A percentile compares a stretch with the other conserved stretches of the same genome.
These are phyloP conservation scores for Hydrangea macrophylla DNA, from an alignment of 148 eudicot genomes.

Conservation along the genomic window DNA sequence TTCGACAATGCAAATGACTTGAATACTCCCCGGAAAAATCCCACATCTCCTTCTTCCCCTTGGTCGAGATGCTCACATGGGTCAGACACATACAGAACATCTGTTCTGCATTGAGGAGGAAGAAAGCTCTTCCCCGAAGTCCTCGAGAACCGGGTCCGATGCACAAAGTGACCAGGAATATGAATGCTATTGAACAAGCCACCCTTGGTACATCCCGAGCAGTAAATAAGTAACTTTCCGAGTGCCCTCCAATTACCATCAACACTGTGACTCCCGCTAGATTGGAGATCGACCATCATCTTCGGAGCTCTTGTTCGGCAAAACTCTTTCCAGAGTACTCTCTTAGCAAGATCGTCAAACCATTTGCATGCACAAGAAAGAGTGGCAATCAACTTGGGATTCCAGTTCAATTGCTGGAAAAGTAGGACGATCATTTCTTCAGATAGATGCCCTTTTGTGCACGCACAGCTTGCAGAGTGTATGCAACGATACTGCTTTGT, in stretches of 20 bases:
- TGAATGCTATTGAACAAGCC: slow-evolving; percentile 58
- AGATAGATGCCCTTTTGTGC: slow-evolving; percentile 81
- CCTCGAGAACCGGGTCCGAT: slow-evolving; percentile 81
- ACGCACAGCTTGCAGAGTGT: slow-evolving; percentile 86
- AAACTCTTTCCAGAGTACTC: slow-evolving; percentile 93
- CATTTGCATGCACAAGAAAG: slow-evolving; percentile 89
- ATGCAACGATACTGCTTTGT: slow-evolving; percentile 86
- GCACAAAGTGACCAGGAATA: slow-evolving; percentile 85
- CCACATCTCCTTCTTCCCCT: slow-evolving; percentile 87
- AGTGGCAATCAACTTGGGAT: slow-evolving; percentile 82
- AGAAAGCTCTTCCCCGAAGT: slow-evolving; percentile 95
- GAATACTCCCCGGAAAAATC: slow-evolving; percentile 83
- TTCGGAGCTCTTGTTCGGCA: slow-evolving; percentile 87
- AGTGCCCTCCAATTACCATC: slow-evolving; percentile 99
- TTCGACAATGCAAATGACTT: slow-evolving; percentile 78
- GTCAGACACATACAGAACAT: slow-evolving; percentile 86
- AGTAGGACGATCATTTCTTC: slow-evolving; percentile 79
- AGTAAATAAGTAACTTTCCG: slow-evolving; percentile 86
- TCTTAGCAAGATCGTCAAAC: slow-evolving; percentile 95
- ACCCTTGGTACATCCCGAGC: slow-evolving; percentile 69
- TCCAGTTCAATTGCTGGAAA: slow-evolving; percentile 79
- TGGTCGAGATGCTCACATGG: slow-evolving; percentile 98
- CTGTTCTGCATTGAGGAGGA: slow-evolving; percentile 83
- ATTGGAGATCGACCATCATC: slow-evolving; percentile 88
- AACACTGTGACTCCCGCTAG: slow-evolving; percentile 74